Evolutionary conservation across 495 filamentous ascomycete species (phyloP).

Genomic region (Aspergillus bridgeri): DNA sequence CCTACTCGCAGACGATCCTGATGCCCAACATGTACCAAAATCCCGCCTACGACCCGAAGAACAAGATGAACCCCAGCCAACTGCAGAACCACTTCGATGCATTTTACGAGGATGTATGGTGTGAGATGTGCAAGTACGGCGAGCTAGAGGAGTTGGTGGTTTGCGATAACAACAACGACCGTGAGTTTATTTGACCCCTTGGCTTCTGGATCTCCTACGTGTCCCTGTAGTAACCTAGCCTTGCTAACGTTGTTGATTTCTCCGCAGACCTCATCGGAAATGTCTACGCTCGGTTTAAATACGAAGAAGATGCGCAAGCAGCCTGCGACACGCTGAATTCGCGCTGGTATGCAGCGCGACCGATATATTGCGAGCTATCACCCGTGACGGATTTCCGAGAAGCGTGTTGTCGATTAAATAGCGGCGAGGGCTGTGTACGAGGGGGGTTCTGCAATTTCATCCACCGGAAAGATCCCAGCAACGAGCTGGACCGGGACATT

Average conservation of each 20-base stretch:
- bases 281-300: constrained; percentile 99
- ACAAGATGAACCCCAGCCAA: constrained; percentile 90
- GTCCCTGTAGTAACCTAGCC: neutral
- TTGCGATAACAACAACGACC: constrained; percentile 96
- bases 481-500: constrained; percentile 85
- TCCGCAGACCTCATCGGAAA: constrained; percentile 87
- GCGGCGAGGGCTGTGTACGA: constrained; percentile 90
- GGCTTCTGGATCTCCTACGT: neutral
- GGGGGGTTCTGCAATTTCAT: constrained; percentile 99
- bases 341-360: constrained; percentile 95
- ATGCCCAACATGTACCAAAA: constrained; percentile 99
- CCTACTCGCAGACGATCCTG: constrained; percentile 94
- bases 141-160: constrained; percentile 87
- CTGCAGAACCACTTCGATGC: constrained; percentile 99
- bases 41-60: constrained; percentile 94
- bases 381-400: constrained; percentile 98
- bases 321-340: constrained; percentile 93
- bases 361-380: constrained; percentile 95
- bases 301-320: constrained; percentile 91
- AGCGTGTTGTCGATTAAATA: constrained; percentile 93
- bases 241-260: constrained; percentile 18
- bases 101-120: constrained; percentile 99
- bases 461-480: constrained; percentile 87
- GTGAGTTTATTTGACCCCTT: constrained; percentile 45
- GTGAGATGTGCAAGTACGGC: constrained; percentile 95